phyloP scores from a whole-genome alignment of 2,329 filamentous ascomycete species.

The Penicillium sp. region DNA sequence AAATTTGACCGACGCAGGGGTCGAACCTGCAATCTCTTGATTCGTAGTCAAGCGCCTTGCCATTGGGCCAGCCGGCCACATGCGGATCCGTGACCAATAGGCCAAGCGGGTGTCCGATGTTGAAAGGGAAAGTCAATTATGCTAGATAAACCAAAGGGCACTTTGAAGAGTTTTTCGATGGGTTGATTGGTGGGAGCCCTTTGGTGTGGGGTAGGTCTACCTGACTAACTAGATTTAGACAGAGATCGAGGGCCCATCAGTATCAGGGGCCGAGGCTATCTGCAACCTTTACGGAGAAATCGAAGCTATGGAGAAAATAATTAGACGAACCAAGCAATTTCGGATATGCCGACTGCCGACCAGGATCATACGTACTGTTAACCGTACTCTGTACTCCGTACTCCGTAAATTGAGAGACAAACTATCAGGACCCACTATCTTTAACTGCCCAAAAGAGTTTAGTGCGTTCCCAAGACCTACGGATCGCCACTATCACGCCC shows the following conservation, averaged over 20 bases:
- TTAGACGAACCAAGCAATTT: too few relatives aligned
- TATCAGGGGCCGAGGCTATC: too few relatives aligned
- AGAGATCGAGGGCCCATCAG: too few relatives aligned
- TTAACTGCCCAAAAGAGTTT: background rate
- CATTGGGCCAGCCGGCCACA: constrained; percentile 48
- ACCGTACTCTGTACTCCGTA: too few relatives aligned
- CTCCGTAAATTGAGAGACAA: background rate
- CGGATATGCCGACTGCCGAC: background rate
- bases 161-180: too few relatives aligned
- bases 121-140: background rate
- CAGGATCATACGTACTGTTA: background rate
- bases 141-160: too few relatives aligned
- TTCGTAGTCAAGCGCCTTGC: constrained; percentile 56
- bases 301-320: too few relatives aligned
- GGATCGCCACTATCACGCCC: background rate
- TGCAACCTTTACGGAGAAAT: too few relatives aligned
- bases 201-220: too few relatives aligned
- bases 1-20: constrained; percentile 40
- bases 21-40: constrained; percentile 56
- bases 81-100: background rate
- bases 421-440: background rate
- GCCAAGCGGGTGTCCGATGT: background rate
- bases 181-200: too few relatives aligned
- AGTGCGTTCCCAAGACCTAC: background rate
- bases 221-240: too few relatives aligned